Base-by-base conservation (phyloP, 2,329 filamentous ascomycete species). In the Spiromastix sp. region DNA sequence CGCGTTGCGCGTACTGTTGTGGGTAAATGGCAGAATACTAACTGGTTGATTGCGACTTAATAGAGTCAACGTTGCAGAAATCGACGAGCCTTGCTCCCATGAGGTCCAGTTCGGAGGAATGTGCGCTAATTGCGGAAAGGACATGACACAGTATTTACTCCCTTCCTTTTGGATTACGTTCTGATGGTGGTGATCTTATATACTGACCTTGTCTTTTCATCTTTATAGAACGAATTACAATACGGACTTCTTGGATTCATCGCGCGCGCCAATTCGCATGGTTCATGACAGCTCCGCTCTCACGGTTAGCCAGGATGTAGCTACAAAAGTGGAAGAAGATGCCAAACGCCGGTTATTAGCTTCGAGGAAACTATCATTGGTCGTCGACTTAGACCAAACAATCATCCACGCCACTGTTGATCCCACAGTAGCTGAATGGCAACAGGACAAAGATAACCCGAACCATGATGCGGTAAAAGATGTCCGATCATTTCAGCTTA, bases 341-440 rank as follows among this genome's bases (percentile, higher is more conserved):
- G 74, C 85, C 10, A 93, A 95, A 64, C 74, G 78, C 41, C 79
- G 89, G 13, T 68, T 98, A 27, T 67, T 98, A 28, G 71, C 78
- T 40, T 75, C 81, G 42, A 77, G 81, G 47, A 94, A 93, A 63
- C 72, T 98, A 29, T 93, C 84, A 30, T 71, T 98, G 29, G 91
- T 98, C 17, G 91, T 98, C 48, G 91, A 98, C 68, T 70, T 98
- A 36, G 91, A 98, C 56, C 89, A 96, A 66, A 98, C 91, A 38
- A 91, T 98, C 51, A 98, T 98, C 47, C 91, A 98, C 59, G 91
- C 91, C 17, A 94, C 86, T 42, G 93, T 96, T 51, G 91, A 98
- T 48, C 89, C 87, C 5, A 98, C 91, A 0, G 80, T 98, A 36
- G 86, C 81, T 44, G 89, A 98, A 57, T 98, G 91, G 91, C 84